Percentiles rank a stretch among this genome's conserved stretches.
These are phyloP conservation scores for Rusavskia elegans DNA, from an alignment of 495 filamentous ascomycete genomes.

Conservation along the genomic window DNA sequence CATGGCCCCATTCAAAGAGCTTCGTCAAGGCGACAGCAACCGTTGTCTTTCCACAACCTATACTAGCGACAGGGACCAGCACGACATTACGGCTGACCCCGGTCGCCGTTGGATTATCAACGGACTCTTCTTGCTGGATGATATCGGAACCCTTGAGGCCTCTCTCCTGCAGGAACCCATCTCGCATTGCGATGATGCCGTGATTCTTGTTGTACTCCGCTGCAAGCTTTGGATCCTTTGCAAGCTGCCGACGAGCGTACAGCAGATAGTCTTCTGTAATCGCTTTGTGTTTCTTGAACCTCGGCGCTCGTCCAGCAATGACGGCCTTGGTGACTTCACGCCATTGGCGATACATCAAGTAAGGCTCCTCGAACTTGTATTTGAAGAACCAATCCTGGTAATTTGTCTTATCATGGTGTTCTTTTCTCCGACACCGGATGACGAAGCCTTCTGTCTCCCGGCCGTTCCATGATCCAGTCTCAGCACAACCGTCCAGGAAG, in stretches of 20 bases:
- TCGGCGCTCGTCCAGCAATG: conserved; percentile 58
- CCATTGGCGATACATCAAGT: conserved; percentile 97
- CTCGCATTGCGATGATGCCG: conserved; percentile 83
- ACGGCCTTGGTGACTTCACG: conserved; percentile 89
- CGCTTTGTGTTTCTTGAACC: conserved; percentile 67
- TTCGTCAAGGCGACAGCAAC: conserved; percentile 66
- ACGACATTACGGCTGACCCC: conserved; percentile 49
- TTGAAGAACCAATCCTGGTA: conserved; percentile 98
- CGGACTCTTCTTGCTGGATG: conserved; percentile 45
- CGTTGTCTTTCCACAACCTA: conserved; percentile 95
- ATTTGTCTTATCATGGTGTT: conserved; percentile 20
- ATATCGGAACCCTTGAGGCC: conserved; percentile 78
- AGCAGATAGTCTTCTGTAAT: conserved; percentile 84
- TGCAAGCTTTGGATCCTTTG: conserved; percentile 41
- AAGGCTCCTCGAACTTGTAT: conserved; percentile 98
- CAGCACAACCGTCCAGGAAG: conserved; percentile 70
- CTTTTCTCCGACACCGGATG: conserved; percentile 64
- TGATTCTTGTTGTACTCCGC: conserved; percentile 70
- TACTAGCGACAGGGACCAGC: conserved; percentile 73
- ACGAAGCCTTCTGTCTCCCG: conserved; percentile 95
- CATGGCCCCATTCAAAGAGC: conserved; percentile 83
- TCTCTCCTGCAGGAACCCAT: conserved; percentile 67
- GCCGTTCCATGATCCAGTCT: conserved; percentile 73
- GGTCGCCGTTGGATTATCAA: conserved; percentile 11
- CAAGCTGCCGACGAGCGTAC: conserved; percentile 61